Conservation (phyloP, 1,284 basidiomycete species). For the Cryptococcus floricola region DNA sequence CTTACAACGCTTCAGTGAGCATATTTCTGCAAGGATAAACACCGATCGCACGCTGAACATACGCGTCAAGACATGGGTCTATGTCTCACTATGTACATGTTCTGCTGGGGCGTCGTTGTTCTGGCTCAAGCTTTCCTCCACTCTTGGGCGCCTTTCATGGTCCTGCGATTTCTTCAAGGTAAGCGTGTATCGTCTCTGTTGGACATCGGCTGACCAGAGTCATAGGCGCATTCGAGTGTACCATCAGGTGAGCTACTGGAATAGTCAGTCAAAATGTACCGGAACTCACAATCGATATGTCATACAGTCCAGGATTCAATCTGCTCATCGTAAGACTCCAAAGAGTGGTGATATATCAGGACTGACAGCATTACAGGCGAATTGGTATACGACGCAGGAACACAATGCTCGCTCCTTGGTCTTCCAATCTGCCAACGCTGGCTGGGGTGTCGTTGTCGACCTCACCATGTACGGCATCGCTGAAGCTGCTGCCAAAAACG, state of each 20-base stretch:
- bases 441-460: slow-evolving; percentile 26
- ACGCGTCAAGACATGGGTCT: slow-evolving; percentile 3
- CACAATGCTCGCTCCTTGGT: slow-evolving; percentile 25
- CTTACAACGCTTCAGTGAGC: slow-evolving; percentile 27
- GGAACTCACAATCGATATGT: too few relatives aligned
- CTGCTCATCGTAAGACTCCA: slow-evolving; percentile 13
- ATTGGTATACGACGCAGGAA: slow-evolving; percentile 29
- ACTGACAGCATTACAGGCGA: background rate
- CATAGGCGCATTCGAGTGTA: slow-evolving; percentile 18
- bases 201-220: too few relatives aligned
- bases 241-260: slow-evolving; percentile 12
- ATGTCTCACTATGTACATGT: slow-evolving; percentile 3
- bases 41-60: background rate
- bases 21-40: background rate
- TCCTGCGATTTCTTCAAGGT: slow-evolving; percentile 36
- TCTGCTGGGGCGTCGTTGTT: slow-evolving; percentile 31
- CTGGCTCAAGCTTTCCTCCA: slow-evolving; percentile 30
- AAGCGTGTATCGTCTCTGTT: too few relatives aligned
- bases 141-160: slow-evolving; percentile 32
- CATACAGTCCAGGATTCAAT: slow-evolving; percentile 19
- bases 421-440: slow-evolving; percentile 24
- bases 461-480: slow-evolving; percentile 31
- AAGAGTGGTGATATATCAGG: too few relatives aligned
- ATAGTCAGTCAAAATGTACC: too few relatives aligned
- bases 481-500: slow-evolving; percentile 17